Evolutionary conservation across 192 early-diverging fungal species (phyloP).

Genomic region (Lunasporangiospora selenospora): DNA sequence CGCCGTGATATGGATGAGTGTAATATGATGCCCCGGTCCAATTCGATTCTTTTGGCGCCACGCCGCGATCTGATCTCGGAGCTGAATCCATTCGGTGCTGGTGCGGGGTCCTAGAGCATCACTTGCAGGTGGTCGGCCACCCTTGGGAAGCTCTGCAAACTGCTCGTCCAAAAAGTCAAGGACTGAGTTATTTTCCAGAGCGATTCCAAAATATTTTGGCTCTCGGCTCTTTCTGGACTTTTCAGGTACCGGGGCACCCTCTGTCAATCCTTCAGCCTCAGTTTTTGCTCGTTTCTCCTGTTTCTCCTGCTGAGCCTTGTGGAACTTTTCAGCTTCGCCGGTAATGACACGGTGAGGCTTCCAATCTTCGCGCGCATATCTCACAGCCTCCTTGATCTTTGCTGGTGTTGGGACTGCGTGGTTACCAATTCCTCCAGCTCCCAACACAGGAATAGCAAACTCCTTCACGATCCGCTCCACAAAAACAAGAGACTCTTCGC

Average conservation of each 20-base stretch:
- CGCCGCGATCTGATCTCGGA: constrained; percentile 4
- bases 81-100: constrained; percentile 16
- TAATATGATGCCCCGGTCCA: constrained; percentile 51
- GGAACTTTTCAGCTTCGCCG: constrained; percentile 22
- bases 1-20: constrained; percentile 52
- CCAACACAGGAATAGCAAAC: constrained; percentile 44
- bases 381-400: constrained; percentile 62
- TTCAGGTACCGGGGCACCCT: not conserved
- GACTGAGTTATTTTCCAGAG: constrained; percentile 8
- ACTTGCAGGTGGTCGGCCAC: constrained; percentile 19
- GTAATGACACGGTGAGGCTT: constrained; percentile 21
- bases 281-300: not conserved
- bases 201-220: constrained; percentile 31
- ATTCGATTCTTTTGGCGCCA: constrained; percentile 34
- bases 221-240: constrained; percentile 6
- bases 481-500: constrained; percentile 50
- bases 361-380: constrained; percentile 48
- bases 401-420: constrained; percentile 53
- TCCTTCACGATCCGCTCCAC: constrained; percentile 54
- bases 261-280: not conserved
- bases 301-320: not conserved
- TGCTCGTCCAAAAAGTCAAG: constrained; percentile 38
- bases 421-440: constrained; percentile 30
- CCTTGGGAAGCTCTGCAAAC: constrained; percentile 38
- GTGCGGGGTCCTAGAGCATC: constrained; percentile 33